Base-by-base conservation (phyloP, 495 filamentous ascomycete genomes). In the Hyaloscypha finlandica region DNA sequence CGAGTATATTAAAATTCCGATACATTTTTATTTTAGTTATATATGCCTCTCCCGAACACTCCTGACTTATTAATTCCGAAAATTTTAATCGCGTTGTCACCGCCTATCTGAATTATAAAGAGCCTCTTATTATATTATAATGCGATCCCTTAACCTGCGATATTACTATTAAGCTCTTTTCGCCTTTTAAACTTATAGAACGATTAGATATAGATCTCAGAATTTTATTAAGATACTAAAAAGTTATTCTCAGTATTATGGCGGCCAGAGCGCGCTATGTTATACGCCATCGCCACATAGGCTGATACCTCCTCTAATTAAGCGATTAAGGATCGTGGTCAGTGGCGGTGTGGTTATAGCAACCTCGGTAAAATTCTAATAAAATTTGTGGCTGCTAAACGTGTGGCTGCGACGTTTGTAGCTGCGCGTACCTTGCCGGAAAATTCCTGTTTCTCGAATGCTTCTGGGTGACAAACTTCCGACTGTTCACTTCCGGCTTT, bases 141-240 rank as follows among this genome's bases (percentile, higher is more conserved):
- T 64, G 29, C 11, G 63, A 42, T 31, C 63, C 32, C 32, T 65
- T 20, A 31, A 65, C 54, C 22, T 8, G 30, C 63, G 53, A 45
- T 19, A 59, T 3, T 32, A 65, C 63, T 25, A 65, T 58, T 57
- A 45, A 65, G 54, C 63, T 65, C 33, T 56, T 65, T 65, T 65
- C 54, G 51, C 59, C 48, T 64, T 64, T 64, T 64, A 64, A 25
- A 25, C 25, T 25, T 25, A 25, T 25, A 25, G 25, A 25, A 25
- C 25, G 25, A 25, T 25, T 25, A 25, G 25, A 25, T 25, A 25
- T 25, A 25, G 25, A 25, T 25, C 25, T 25, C 25, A 1, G 25
- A 25, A 2, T 1, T 25, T 25, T 25, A 25, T 25, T 25, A 25
- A 1, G 2, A 2, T 25, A 2, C 25, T 25, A 1, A 25, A 25